Evolutionary conservation across 169 alveolate genomes (phyloP).

Genomic region (Perkinsus olseni): DNA sequence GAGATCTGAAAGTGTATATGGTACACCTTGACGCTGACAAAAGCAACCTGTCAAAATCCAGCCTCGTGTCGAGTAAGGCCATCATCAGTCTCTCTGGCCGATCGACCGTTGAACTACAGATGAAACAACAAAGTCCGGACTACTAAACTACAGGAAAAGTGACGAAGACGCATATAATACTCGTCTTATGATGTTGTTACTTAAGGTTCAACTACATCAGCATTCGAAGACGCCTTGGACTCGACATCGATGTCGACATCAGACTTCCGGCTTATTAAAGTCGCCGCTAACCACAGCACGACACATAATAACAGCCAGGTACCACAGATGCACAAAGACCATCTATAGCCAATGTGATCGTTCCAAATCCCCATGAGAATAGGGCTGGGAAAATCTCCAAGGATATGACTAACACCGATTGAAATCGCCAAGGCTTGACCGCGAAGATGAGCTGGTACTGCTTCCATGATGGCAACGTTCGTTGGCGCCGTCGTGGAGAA

Average conservation of each 20-base stretch:
- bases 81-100: too few species aligned
- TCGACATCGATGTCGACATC: background rate
- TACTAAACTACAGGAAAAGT: too few species aligned
- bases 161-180: too few species aligned
- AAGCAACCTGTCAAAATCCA: background rate
- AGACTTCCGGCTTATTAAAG: background rate
- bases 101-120: too few species aligned
- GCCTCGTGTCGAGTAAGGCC: background rate
- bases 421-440: constrained; percentile 22
- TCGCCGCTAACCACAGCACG: background rate
- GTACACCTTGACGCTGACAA: background rate
- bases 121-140: too few species aligned
- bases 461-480: constrained; percentile 14
- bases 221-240: too few species aligned
- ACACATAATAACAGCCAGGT: background rate
- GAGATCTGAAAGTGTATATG: background rate
- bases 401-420: constrained; percentile 19
- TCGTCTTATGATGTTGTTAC: too few species aligned
- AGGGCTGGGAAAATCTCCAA: constrained; percentile 32
- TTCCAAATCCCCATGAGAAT: constrained; percentile 4
- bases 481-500: constrained; percentile 11
- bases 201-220: too few species aligned
- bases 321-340: background rate
- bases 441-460: constrained; percentile 11
- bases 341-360: background rate